These are phyloP conservation scores for Elsinoe ampelina DNA, from an alignment of 2,329 filamentous ascomycete species.

Conservation along the genomic window DNA sequence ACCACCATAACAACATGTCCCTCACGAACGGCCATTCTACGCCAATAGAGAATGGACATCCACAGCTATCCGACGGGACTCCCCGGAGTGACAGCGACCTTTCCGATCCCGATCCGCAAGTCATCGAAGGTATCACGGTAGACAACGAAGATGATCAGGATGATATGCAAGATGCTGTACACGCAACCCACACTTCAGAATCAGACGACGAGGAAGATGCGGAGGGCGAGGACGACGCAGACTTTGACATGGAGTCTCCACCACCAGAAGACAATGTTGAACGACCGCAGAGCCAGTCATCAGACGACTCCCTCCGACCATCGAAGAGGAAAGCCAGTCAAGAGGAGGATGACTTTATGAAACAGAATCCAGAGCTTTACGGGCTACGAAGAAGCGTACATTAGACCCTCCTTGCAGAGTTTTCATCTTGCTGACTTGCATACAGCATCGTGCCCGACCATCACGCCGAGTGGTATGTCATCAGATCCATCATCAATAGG, in stretches of 20 bases:
- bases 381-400: constrained; percentile 85
- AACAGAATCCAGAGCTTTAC: constrained; percentile 88
- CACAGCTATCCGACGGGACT: constrained; percentile 36
- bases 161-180: constrained; percentile 31
- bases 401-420: constrained; percentile 18
- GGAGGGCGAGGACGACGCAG: constrained; percentile 48
- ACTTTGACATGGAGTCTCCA: constrained; percentile 63
- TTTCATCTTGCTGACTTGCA: constrained; percentile 25
- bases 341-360: constrained; percentile 71
- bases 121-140: constrained; percentile 13
- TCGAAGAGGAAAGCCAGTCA: constrained; percentile 59
- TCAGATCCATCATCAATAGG: not conserved
- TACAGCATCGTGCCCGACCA: constrained; percentile 50
- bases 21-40: constrained; percentile 59
- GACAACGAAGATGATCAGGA: constrained; percentile 34
- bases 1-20: constrained; percentile 38
- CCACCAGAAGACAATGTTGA: constrained; percentile 36
- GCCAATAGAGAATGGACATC: constrained; percentile 42
- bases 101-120: constrained; percentile 53
- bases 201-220: constrained; percentile 43
- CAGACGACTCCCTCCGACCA: constrained; percentile 58
- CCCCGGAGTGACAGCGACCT: constrained; percentile 64
- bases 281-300: constrained; percentile 56
- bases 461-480: constrained; percentile 50
- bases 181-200: constrained; percentile 36